Evolutionary conservation across 2,329 filamentous ascomycete species (phyloP).

Genomic region (Fusarium goolgardi): DNA sequence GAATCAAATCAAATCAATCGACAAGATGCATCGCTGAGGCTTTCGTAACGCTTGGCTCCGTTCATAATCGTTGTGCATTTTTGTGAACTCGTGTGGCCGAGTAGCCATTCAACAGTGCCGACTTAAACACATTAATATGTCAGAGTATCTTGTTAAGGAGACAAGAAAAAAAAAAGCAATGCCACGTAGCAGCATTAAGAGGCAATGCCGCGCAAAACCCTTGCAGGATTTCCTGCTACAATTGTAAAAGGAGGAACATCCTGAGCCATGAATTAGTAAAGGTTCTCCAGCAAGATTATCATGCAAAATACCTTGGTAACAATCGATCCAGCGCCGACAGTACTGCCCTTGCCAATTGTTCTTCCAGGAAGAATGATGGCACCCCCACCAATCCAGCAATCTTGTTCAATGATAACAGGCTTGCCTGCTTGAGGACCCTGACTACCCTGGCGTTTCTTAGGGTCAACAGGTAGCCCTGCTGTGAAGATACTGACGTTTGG

Average conservation of each 20-base stretch:
- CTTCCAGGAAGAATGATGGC: constrained; percentile 82
- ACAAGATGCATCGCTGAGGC: constrained; percentile 34
- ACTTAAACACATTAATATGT: constrained; percentile 45
- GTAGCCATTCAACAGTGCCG: constrained; percentile 8
- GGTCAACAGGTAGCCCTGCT: constrained; percentile 77
- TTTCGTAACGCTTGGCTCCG: constrained; percentile 39
- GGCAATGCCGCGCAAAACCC: constrained; percentile 60
- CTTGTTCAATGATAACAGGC: constrained; percentile 82
- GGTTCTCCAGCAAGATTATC: not conserved
- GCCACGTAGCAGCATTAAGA: constrained; percentile 41
- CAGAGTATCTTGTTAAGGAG: constrained; percentile 51
- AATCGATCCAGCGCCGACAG: constrained; percentile 84
- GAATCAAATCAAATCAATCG: constrained; percentile 1
- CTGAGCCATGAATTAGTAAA: constrained; percentile 48
- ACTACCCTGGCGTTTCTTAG: constrained; percentile 77
- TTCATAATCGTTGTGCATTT: constrained; percentile 21
- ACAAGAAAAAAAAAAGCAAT: constrained; percentile 23
- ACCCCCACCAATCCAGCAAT: constrained; percentile 84
- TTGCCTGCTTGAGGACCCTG: constrained; percentile 77
- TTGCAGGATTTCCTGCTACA: constrained; percentile 76
- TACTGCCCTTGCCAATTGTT: constrained; percentile 81
- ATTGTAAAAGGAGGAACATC: constrained; percentile 76
- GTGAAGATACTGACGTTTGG: constrained; percentile 90
- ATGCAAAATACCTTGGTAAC: constrained; percentile 75
- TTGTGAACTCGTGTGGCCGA: not conserved